Conservation (phyloP, 2,329 filamentous ascomycete genomes). For the Arthroderma uncinatum region DNA sequence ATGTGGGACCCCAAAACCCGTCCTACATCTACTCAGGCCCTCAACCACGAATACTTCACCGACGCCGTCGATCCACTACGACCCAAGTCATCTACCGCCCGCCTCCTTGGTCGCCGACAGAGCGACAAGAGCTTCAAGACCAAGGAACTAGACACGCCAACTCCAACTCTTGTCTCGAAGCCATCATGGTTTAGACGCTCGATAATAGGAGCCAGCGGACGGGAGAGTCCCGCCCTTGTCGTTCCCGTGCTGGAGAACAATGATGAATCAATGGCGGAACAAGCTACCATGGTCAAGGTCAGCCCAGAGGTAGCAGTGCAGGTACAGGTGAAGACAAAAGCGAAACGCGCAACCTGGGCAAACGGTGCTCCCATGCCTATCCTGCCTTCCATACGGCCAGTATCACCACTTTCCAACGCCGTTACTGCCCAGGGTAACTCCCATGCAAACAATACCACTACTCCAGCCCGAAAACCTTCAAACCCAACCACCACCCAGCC, state of each 20-base stretch:
- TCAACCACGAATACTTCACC: conserved; percentile 86
- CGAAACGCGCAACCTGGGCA: conserved; percentile 88
- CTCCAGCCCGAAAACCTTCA: conserved; percentile 22
- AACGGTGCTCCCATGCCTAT: conserved; percentile 92
- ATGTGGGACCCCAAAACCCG: conserved; percentile 96
- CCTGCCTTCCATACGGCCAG: conserved; percentile 82
- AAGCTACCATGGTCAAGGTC: conserved; percentile 28
- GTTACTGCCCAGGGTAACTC: conserved; percentile 75
- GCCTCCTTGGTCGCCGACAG: conserved; percentile 77
- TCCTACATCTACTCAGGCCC: conserved; percentile 84
- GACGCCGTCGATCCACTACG: conserved; percentile 86
- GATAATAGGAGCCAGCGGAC: conserved; percentile 59
- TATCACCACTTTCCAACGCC: conserved; percentile 90
- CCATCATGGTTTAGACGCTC: conserved; percentile 97
- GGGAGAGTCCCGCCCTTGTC: conserved; percentile 51
- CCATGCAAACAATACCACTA: conserved; percentile 39
- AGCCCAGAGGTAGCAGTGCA: conserved; percentile 29
- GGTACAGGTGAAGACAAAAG: conserved; percentile 27
- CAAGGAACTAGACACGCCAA: conserved; percentile 51
- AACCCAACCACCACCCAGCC: not conserved
- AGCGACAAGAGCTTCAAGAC: conserved; percentile 64
- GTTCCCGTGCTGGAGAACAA: conserved; percentile 35
- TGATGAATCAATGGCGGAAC: conserved; percentile 21
- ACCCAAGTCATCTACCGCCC: conserved; percentile 80
- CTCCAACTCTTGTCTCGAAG: conserved; percentile 58